Evolutionary conservation across 768 basidiomycete species (phyloP).

Genomic region (Leccinum disarticulatum): DNA sequence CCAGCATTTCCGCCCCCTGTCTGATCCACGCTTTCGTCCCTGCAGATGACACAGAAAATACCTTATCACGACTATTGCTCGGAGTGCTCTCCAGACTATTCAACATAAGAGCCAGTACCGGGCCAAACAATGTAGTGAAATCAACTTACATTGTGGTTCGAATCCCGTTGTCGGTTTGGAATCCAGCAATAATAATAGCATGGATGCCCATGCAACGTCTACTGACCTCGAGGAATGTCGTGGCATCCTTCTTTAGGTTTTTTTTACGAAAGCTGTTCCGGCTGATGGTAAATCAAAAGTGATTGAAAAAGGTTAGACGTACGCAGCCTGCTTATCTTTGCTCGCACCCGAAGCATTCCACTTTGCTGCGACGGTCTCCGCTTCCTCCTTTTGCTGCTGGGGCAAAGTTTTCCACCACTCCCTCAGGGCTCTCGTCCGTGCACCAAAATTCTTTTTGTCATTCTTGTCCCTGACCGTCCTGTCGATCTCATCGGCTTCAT

Average conservation of each 20-base stretch:
- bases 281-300: too few relatives aligned
- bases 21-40: background rate
- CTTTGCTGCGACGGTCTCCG: background rate
- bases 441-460: background rate
- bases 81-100: background rate
- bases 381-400: background rate
- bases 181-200: background rate
- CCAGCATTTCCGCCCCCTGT: background rate
- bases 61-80: background rate
- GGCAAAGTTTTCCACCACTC: background rate
- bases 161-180: background rate
- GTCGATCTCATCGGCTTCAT: background rate
- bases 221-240: background rate
- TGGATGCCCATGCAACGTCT: background rate
- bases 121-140: too few relatives aligned
- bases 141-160: background rate
- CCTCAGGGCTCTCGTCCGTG: background rate
- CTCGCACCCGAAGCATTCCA: background rate
- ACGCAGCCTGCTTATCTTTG: background rate
- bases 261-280: background rate
- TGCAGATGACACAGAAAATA: background rate
- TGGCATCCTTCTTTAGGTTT: background rate
- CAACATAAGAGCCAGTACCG: too few relatives aligned
- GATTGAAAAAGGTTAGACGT: too few relatives aligned
- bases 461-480: background rate